A percentile compares a stretch with the other conserved stretches of the same genome.
These are phyloP conservation scores for Alopecurus myosuroides DNA, from an alignment of 176 grass and related monocot genomes.

Conservation along the genomic window DNA sequence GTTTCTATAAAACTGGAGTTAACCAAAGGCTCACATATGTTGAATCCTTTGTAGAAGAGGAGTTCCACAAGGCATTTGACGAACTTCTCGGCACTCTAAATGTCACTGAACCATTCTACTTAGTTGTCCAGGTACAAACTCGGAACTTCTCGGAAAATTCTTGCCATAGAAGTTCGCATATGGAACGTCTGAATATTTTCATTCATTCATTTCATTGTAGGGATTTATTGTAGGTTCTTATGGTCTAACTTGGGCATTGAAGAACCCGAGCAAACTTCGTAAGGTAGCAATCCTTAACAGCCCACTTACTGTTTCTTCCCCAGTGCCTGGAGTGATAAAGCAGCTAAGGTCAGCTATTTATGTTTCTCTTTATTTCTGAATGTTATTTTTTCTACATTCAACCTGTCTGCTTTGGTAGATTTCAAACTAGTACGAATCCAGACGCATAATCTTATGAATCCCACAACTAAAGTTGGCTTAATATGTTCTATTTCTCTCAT, in stretches of 20 bases:
- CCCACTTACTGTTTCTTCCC: slow-evolving; percentile 79
- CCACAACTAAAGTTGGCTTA: neutral
- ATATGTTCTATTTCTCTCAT: neutral
- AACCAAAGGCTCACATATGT: slow-evolving; percentile 7
- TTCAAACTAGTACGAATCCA: neutral
- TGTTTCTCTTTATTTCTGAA: slow-evolving; percentile 11
- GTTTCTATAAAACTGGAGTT: slow-evolving; percentile 1
- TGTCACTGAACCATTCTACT: slow-evolving; percentile 71
- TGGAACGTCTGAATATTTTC: neutral
- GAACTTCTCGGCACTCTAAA: slow-evolving; percentile 70
- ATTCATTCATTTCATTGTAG: slow-evolving; percentile 38
- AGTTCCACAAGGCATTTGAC: slow-evolving; percentile 76
- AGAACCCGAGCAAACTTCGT: slow-evolving; percentile 70
- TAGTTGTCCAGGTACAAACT: slow-evolving; percentile 77
- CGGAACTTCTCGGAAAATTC: slow-evolving; percentile 4
- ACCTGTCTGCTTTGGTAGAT: neutral
- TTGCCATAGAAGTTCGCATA: neutral
- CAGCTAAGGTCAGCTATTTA: slow-evolving; percentile 66
- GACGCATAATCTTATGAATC: neutral
- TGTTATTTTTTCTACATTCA: neutral
- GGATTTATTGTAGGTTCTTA: slow-evolving; percentile 95
- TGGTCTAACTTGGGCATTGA: slow-evolving; percentile 93
- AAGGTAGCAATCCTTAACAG: slow-evolving; percentile 91
- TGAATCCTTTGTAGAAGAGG: slow-evolving; percentile 64
- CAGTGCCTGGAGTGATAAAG: slow-evolving; percentile 81